phyloP scores from a whole-genome alignment of 2,329 filamentous ascomycete species.

The Xylaria hypoxylon region DNA sequence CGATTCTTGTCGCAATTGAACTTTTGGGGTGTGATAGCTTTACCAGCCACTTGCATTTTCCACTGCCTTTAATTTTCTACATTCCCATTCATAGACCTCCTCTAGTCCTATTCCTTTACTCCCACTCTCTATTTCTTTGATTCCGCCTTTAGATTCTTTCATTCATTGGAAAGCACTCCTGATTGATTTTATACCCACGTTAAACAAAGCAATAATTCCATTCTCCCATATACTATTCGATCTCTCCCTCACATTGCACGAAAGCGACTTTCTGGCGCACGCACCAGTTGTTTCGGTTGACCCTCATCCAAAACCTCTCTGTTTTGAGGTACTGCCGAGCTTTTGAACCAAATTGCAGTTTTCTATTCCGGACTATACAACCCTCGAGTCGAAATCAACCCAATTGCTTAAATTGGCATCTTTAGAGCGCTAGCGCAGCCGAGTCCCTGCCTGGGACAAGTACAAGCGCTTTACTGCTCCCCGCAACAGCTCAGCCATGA shows the following conservation, averaged over 20 bases:
- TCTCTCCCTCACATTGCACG: constrained; percentile 11
- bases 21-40: constrained; percentile 8
- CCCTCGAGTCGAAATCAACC: not conserved
- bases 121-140: constrained; percentile 23
- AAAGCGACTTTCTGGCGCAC: constrained; percentile 2
- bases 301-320: not conserved
- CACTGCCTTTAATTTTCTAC: constrained; percentile 26
- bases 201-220: constrained; percentile 18
- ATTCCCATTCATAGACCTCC: constrained; percentile 38
- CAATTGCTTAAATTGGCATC: not conserved
- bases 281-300: not conserved
- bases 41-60: constrained; percentile 49
- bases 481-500: constrained; percentile 31
- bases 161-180: constrained; percentile 37
- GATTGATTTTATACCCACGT: constrained; percentile 10
- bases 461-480: constrained; percentile 1
- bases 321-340: not conserved
- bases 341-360: constrained; percentile 1
- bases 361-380: constrained; percentile 12
- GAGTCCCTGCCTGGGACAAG: constrained; percentile 2
- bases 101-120: not conserved
- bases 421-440: not conserved
- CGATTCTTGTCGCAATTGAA: constrained; percentile 11
- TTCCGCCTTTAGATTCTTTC: constrained; percentile 39
- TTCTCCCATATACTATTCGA: constrained; percentile 27